Base-by-base conservation (phyloP, 805 yeast genomes). In the Huiozyma sinensis region DNA sequence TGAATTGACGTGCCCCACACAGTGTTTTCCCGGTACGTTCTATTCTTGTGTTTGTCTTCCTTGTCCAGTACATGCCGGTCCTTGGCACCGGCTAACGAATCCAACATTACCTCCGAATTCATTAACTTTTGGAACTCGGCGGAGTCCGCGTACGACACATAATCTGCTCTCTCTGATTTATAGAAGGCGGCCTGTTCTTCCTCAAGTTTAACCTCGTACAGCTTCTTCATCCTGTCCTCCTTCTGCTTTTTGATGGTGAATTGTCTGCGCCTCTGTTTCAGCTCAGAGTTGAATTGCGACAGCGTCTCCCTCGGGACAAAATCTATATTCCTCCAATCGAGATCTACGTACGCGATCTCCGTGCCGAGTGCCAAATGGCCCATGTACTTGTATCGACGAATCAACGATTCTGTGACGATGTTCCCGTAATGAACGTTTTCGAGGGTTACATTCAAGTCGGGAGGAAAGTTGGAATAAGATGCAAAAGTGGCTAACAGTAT, bases 291-390 rank as follows among this genome's bases (percentile, higher is more conserved):
- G 58, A 78, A 83, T 28, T 59, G 55, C 2, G 65, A 63, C 46
- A 64, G 67, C 1, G 73, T 64, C 30, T 73, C 75, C 7, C 64
- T 60, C 3, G 76, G 72, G 6, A 74, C 54, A 32, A 57, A 43
- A 27, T 54, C 70, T 66, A 69, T 43, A 60, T 62, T 42, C 63
- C 70, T 56, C 97, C 97, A 90, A 57, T 86, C 81, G 42, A 95
- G 74, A 54, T 92, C 97, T 44, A 92, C 58, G 49, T 85, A 79
- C 8, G 88, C 94, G 37, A 90, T 61, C 42, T 82, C 83, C 0
- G 95, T 82, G 1, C 97, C 97, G 29, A 76, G 59, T 0, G 98
- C 97, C 24, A 88, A 63, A 61, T 90, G 90, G 0, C 83, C 72
- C 45, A 92, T 64, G 59, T 83, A 87, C 60, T 87, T 89, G 58